Evolutionary conservation across 2,329 filamentous ascomycete species (phyloP), one percentile per base, ranked within the genome.

Genomic region (Penicillium sclerotiorum): DNA sequence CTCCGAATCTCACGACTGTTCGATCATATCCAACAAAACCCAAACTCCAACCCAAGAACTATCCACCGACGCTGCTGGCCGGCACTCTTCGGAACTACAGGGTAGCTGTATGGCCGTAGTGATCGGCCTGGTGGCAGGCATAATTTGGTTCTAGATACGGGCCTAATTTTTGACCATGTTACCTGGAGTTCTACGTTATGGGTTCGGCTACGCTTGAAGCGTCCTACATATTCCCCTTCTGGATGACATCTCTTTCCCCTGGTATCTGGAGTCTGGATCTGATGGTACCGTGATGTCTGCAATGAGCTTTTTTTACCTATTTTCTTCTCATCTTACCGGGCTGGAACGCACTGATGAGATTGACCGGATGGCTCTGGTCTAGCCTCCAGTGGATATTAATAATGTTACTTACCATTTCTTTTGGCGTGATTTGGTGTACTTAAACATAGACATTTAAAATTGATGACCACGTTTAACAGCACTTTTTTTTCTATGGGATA

Each of bases 81-180:
- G 51, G 39, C 57, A 62, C 32, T 57, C 68, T 5, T 55, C 60
- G 22, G 57, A 67, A 23, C 55, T 66, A 36, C 65, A 62, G 28
- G 67, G 67, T 12, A 71, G 68, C 49, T 70, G 65, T 21, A 70
- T 71, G 68, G 68, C 68, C 23, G 63, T 71, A 36, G 66, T 71
- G 22, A 66, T 71, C 17, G 66, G 66, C 22, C 50, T 71, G 25
- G 64, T 70, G 6, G 67, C 51, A 4, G 68, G 68, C n/a, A 67
- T 70, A 17, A 64, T 69, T 55, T 71, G 68, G 68, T 70, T 71
- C 45, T 71, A 59, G 47, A 9, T 7, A 6, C 15, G 7, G 15
- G 25, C 13, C 25, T 28, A 28, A 12, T 17, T 15, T 21, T 28
- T 17, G 18, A 43, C 3, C 22, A 27, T 46, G 38, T 36, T 22